Base-by-base conservation (phyloP, 2,329 filamentous ascomycete species). In the Neofusicoccum laricinum region DNA sequence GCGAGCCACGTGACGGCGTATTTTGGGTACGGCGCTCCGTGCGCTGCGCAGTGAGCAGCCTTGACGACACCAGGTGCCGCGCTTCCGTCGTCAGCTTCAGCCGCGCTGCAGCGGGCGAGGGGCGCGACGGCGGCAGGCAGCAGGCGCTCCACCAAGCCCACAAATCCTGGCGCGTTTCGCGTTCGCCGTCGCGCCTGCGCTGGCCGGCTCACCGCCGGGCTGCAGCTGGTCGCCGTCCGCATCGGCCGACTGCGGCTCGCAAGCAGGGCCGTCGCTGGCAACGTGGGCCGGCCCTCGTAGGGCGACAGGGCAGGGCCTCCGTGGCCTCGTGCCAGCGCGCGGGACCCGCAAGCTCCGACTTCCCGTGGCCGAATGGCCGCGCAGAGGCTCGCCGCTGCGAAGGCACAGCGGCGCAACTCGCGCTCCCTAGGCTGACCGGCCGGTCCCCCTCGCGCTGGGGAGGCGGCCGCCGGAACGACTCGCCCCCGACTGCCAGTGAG, bases 241-340 rank as follows among this genome's bases (percentile, higher is more conserved):
- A 10, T 53, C 51, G 53, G 53, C 53, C 53, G 53, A 58, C 53
- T n/a, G 25, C 36, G 3, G 51, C 53, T 58, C 53, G 53, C 53
- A 45, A 55, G 51, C 14, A 43, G 21, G 38, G 53, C 53, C 21
- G 25, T 38, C 36, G 36, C 11, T 38, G 36, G 36, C 36, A 38
- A 5, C 38, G 38, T 41, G 40, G 40, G 53, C 38, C 36, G 21
- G 53, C 38, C 38, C 30, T 49, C 53, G 30, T 41, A 43, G 53
- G 53, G 53, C 53, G 38, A 25, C 53, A 58, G 38, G 53, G 40
- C 38, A 11, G 11, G 34, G 11, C 11, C 36, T 38, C 6, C 6
- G 6, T n/a, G 51, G 15, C 51, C 51, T 55, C 36, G 51, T 41
- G 51, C 32, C 25, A 30, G 51, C 51, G 51, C 34, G 19, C 53